phyloP scores from a whole-genome alignment of 176 grass and related monocot species.

The Hordeum marinum region DNA sequence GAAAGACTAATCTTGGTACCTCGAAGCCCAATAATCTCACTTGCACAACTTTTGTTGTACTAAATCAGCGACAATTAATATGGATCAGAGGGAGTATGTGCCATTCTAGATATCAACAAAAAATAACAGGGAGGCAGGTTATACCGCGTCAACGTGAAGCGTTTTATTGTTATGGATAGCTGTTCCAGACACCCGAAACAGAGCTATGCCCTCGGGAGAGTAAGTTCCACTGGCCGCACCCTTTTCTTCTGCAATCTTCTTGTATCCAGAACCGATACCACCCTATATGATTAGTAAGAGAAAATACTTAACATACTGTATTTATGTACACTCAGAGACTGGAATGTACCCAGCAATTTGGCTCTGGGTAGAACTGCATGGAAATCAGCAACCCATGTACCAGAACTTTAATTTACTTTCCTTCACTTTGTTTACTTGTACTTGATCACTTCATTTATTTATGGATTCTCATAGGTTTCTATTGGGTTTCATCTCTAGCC shows the following conservation, averaged over 20 bases:
- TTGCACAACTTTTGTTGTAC: not conserved
- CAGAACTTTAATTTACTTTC: no score
- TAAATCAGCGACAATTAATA: no score
- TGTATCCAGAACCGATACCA: slow-evolving; percentile 75
- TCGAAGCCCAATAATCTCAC: not conserved
- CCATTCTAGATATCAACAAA: not conserved
- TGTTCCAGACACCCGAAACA: slow-evolving; percentile 73
- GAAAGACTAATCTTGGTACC: not conserved
- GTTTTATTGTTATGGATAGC: slow-evolving; percentile 77
- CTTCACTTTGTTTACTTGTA: no score
- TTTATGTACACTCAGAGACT: no score
- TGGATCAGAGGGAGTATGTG: not conserved
- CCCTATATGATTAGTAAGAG: slow-evolving; percentile 48
- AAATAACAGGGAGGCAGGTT: not conserved
- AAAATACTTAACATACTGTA: not conserved
- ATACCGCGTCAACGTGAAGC: slow-evolving; percentile 91
- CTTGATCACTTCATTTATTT: no score
- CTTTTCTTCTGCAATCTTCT: slow-evolving; percentile 59
- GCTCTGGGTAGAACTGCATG: no score
- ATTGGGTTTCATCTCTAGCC: no score
- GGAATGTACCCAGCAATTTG: no score
- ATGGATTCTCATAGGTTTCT: no score
- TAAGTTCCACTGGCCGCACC: slow-evolving; percentile 58
- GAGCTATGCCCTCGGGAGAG: slow-evolving; percentile 72
- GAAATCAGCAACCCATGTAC: no score